Evolutionary conservation across 1,284 basidiomycete genomes (phyloP), one percentile per base, ranked within the genome.

Genomic region (Testicularia cyperi): DNA sequence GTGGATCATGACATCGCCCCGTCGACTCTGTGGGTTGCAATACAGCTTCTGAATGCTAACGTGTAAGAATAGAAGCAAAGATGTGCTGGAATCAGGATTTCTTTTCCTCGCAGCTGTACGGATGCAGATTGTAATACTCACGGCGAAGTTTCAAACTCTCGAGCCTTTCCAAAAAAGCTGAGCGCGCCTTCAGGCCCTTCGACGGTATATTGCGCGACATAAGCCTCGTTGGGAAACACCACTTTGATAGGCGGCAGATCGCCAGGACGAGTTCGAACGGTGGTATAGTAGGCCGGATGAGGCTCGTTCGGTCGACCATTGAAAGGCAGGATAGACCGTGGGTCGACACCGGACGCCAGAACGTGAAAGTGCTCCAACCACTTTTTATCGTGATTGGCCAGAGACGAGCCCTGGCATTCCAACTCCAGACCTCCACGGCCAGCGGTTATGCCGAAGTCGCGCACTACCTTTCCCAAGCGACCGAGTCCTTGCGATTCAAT

Each of bases 341-440:
- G 53, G 27, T 67, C 31, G 6, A 57, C 28, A 6, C 71, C 72
- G 1, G 54, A 44, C 0, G 70, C 65, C 0, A 74, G 31, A 15
- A 70, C 5, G 41, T 72, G 65, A 29, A 75, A 72, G 20, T 74
- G 68, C 37, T 74, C 67, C 5, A 75, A 39, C 73, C 73, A 75
- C 27, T 63, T 64, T 3, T 44, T 23, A 19, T 69, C 61, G 43
- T 72, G 66, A 16, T 56, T 49, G 1, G 70, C 58, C 27, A 75
- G 40, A 10, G 63, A 68, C 3, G 70, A 72, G 2, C 73, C 72
- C 25, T 75, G 73, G 9, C 69, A 68, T 35, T 72, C 68, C 9
- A 69, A 27, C 18, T 47, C 38, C 3, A 54, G 19, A 0, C 48
- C 14, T 6, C 38, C 27, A 4, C 12, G 14, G n/a, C 7, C 12